phyloP scores from a whole-genome alignment of 257 asterid species.

The Solanum gracilifrons region DNA sequence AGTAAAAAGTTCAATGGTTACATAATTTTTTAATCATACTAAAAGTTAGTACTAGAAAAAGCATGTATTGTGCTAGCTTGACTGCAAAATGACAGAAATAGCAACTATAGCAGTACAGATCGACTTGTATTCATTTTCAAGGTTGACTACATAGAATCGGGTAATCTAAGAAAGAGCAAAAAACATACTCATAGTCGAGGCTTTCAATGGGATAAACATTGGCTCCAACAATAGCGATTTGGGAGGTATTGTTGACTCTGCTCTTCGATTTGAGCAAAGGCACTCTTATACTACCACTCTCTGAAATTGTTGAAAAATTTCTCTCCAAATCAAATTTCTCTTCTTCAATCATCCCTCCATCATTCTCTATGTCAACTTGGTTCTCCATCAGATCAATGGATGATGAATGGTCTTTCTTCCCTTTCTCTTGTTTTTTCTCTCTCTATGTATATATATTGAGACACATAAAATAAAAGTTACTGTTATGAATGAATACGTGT shows the following conservation, averaged over 20 bases:
- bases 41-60: background rate
- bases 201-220: constrained; percentile 65
- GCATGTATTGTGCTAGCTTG: background rate
- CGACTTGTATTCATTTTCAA: background rate
- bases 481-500: background rate
- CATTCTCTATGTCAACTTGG: constrained; percentile 50
- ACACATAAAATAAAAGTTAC: background rate
- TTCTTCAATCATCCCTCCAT: constrained; percentile 8
- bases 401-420: background rate
- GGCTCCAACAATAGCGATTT: constrained; percentile 71
- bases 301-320: constrained; percentile 15
- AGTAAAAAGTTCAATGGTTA: too few species aligned
- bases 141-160: too few species aligned
- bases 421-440: background rate
- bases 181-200: constrained; percentile 71
- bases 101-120: background rate
- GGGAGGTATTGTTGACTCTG: constrained; percentile 69
- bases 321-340: constrained; percentile 29
- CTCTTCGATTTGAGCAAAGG: constrained; percentile 36
- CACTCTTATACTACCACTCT: constrained; percentile 15
- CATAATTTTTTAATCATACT: too few species aligned
- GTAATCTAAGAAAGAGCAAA: background rate
- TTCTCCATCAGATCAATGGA: background rate
- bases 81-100: too few species aligned
- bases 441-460: background rate